phyloP scores from a whole-genome alignment of 1,284 basidiomycete genomes.

The Limonomyces culmigenus region DNA sequence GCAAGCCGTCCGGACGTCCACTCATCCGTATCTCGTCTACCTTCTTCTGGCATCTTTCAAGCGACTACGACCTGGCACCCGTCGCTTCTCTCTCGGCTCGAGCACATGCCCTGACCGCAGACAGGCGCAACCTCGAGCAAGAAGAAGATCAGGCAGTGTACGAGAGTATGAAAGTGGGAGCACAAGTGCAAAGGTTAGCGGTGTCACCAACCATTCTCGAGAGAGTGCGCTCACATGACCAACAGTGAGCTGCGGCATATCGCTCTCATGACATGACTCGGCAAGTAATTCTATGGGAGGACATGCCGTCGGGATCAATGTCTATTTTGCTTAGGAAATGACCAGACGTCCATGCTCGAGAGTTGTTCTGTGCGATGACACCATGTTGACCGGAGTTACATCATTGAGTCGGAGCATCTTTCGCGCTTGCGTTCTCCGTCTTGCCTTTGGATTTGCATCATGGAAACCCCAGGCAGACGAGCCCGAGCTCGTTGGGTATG shows the following conservation, averaged over 20 bases:
- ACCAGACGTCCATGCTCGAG: too few species aligned
- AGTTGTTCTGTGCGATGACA: too few species aligned
- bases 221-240: constrained; percentile 1
- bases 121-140: constrained; percentile 19
- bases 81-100: constrained; percentile 36
- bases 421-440: too few species aligned
- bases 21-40: constrained; percentile 84
- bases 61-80: constrained; percentile 59
- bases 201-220: not conserved
- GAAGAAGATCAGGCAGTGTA: constrained; percentile 34
- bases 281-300: not conserved
- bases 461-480: too few species aligned
- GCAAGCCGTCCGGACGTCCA: constrained; percentile 59
- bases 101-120: constrained; percentile 22
- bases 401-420: too few species aligned
- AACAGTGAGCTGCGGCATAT: constrained; percentile 69
- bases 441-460: too few species aligned
- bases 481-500: too few species aligned
- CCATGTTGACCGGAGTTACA: too few species aligned
- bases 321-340: too few species aligned
- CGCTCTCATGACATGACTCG: constrained; percentile 46
- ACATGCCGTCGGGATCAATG: too few species aligned
- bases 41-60: constrained; percentile 87
- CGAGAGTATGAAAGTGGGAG: constrained; percentile 68
- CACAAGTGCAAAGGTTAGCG: constrained; percentile 68